phyloP scores from a whole-genome alignment of 257 asterid species.

The Linaria vulgaris region DNA sequence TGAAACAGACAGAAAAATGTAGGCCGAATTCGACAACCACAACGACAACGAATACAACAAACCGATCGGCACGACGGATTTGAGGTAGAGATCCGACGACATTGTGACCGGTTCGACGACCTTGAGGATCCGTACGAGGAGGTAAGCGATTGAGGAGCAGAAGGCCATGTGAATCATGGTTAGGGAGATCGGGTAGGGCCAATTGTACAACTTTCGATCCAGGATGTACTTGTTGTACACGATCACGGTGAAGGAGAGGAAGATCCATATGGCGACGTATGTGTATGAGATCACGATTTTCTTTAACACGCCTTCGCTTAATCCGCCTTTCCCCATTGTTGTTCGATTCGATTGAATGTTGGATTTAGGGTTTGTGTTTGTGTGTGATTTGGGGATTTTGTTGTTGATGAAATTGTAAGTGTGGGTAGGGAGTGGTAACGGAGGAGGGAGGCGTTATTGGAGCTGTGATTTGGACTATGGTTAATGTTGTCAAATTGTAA shows the following conservation, averaged over 20 bases:
- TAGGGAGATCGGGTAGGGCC: slow-evolving; percentile 4
- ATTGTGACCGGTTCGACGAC: neutral
- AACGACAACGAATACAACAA: neutral
- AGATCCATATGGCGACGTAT: slow-evolving; percentile 9
- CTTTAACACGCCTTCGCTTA: neutral
- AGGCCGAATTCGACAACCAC: slow-evolving; percentile 1
- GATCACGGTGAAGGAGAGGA: slow-evolving; percentile 11
- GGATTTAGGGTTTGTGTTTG: too few species aligned
- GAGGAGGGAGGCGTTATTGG: too few species aligned
- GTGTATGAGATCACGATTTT: slow-evolving; percentile 6
- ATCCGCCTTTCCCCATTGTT: slow-evolving; percentile 11
- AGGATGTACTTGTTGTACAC: slow-evolving; percentile 11
- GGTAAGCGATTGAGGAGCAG: neutral
- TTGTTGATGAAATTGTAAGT: too few species aligned
- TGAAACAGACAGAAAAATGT: slow-evolving; percentile 1
- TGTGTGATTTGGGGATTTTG: too few species aligned
- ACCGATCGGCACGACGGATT: slow-evolving; percentile 5
- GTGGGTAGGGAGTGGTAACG: too few species aligned
- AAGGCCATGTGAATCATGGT: slow-evolving; percentile 3
- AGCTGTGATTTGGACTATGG: too few species aligned
- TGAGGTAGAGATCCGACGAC: slow-evolving; percentile 6
- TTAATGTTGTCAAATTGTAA: too few species aligned
- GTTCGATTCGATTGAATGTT: neutral
- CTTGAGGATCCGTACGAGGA: neutral
- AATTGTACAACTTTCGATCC: slow-evolving; percentile 11